Evolutionary conservation across 1,139 yeast species (phyloP), one percentile per base, ranked within the genome.

Genomic region (Pichia sp.): DNA sequence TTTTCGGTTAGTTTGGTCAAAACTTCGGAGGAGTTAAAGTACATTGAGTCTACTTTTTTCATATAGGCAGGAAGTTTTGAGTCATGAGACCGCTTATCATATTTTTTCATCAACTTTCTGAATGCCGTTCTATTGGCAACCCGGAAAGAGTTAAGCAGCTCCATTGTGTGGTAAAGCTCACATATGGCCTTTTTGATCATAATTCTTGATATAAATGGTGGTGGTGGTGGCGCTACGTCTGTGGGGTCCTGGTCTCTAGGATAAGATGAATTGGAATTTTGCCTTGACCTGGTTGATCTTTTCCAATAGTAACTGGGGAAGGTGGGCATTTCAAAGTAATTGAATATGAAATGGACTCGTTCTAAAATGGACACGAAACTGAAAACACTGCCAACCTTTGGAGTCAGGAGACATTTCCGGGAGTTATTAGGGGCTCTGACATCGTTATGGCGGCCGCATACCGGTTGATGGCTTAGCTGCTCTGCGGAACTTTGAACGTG

Each of bases 31-130:
- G 83, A 78, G 49, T 79, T 79, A 66, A 88, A 86, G 63, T 84
- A 78, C 15, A 82, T 69, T 1, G 70, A 63, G 49, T 76, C 75
- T 11, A 88, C 78, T 56, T 78, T 80, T 29, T 75, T 76, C 84
- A 89, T 79, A 66, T 85, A 90, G 2, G 67, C 63, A 1, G 74
- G 70, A 36, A 84, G 75, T 19, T 82, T 72, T 1, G 73, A 62
- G 4, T 82, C 76, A 19, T 73, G 69, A 26, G 86, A 77, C 4
- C 84, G 75, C 64, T 93, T 93, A 71, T 93, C 99, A 67, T 81
- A 90, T 70, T 93, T 93, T 66, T 93, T 93, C 54, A 90, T 77
- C 65, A 93, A 85, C 65, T 93, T 93, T 56, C 97, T 79, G 63
- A 92, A 83, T 0, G 95, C 99, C 0, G 96, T 90, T 43, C 90